Base-by-base conservation (phyloP, 208 protist genomes). In the Wallacemonas rigidus region DNA sequence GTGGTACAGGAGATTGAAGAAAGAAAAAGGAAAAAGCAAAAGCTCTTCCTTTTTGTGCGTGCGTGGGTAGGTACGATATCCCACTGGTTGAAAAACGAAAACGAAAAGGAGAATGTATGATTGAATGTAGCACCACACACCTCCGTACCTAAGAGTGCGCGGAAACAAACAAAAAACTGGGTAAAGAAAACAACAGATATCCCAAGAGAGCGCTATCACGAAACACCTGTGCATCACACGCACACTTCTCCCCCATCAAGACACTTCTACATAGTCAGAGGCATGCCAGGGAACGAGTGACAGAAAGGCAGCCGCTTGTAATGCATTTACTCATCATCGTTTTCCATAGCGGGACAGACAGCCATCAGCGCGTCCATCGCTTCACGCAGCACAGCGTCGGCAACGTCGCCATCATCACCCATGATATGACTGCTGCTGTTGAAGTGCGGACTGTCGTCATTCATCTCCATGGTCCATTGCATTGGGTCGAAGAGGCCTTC, bases 1-100 rank as follows among this genome's bases (percentile, higher is more conserved):
- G 14, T 48, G 60, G 50, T 51, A 71, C 41, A 71, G 63, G 72
- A 53, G 53, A 38, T 39, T 74, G 57, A 69, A 72, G 71, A 63
- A 72, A 51, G 64, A 38, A 54, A 67, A 36, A 72, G 35, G 55
- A 74, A 54, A 56, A 64, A 69, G 44, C 53, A 62, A 51, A 53
- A 9, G 5, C 17, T 35, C 53, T 57, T 57, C 53, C 9, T 35
- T 57, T 6, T 57, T 48, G 45, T 8, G 17, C 51, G 17, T 44
- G 43, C 26, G 61, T 43, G 43, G 48, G 9, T 67, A 5, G 26
- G 35, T 48, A 58, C 43, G 57, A 48, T 50, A 55, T 6, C 9
- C 2, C n/a, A n/a, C n/a, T n/a, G n/a, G n/a, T n/a, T n/a, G 5
- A 11, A 41, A 7, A 3, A 35, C 12, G 62, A 53, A 53, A 39